Conservation (phyloP, 768 basidiomycete genomes). For the Collybia sordida region DNA sequence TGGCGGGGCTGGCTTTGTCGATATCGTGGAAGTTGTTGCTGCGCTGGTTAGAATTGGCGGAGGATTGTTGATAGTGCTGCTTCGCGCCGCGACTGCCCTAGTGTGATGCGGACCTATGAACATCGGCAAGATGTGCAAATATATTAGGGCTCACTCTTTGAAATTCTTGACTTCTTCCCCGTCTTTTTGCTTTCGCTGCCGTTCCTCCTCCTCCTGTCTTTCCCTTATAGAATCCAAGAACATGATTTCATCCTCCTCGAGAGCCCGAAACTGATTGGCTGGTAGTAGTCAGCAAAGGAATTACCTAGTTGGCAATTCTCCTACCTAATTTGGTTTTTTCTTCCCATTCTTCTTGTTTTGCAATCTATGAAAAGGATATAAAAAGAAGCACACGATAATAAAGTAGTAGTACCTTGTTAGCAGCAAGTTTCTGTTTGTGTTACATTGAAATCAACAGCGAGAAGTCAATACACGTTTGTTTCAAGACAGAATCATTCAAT, state of each 20-base stretch:
- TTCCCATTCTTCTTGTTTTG: constrained; percentile 94
- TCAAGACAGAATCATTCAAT: constrained; percentile 12
- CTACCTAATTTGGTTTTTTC: constrained; percentile 77
- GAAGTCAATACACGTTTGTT: constrained; percentile 43
- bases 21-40: constrained; percentile 31
- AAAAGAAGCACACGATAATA: neutral
- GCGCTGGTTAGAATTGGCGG: constrained; percentile 37
- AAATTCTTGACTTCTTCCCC: constrained; percentile 79
- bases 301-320: neutral
- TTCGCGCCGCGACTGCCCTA: constrained; percentile 70
- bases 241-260: constrained; percentile 89
- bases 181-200: constrained; percentile 69
- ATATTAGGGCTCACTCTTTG: constrained; percentile 56
- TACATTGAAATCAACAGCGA: constrained; percentile 39
- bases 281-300: constrained; percentile 10
- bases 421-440: constrained; percentile 76
- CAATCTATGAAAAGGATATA: constrained; percentile 48
- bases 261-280: constrained; percentile 88
- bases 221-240: constrained; percentile 84
- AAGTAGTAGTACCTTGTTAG: constrained; percentile 64
- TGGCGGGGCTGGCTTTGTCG: constrained; percentile 22
- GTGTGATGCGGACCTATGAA: constrained; percentile 5
- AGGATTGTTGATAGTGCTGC: constrained; percentile 43
- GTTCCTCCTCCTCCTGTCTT: constrained; percentile 74
- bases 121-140: constrained; percentile 2